Conservation (phyloP, 331 rosid species). For the Pyracantha coccinea region DNA sequence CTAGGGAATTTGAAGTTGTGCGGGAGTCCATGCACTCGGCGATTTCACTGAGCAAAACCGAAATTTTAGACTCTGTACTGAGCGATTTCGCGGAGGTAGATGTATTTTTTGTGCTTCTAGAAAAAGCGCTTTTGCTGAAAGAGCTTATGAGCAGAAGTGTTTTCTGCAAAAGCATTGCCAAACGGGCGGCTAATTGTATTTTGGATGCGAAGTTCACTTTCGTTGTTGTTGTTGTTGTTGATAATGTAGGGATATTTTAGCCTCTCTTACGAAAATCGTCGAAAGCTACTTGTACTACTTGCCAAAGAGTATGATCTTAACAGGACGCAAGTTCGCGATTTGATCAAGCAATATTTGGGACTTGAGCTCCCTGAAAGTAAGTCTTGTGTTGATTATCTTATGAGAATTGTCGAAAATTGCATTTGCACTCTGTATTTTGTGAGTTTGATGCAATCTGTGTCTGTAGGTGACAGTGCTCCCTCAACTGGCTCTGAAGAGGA, state of each 20-base stretch:
- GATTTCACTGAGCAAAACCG: constrained; percentile 65
- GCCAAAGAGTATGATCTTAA: constrained; percentile 86
- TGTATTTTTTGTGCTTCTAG: neutral
- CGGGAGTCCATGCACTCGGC: constrained; percentile 69
- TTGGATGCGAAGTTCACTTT: neutral
- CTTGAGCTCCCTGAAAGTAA: constrained; percentile 68
- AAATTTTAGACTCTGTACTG: constrained; percentile 62
- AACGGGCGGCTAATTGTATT: neutral
- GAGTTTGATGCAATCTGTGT: constrained; percentile 6
- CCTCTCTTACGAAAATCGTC: constrained; percentile 57
- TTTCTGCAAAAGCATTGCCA: too few relatives aligned
- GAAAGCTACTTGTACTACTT: constrained; percentile 53
- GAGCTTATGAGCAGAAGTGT: too few relatives aligned
- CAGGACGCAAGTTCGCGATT: constrained; percentile 61
- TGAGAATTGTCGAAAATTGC: neutral
- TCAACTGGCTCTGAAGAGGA: constrained; percentile 47
- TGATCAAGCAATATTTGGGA: constrained; percentile 81
- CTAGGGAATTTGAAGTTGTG: constrained; percentile 58
- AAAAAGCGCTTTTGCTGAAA: too few relatives aligned
- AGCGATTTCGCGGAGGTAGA: constrained; percentile 63
- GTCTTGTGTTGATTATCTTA: constrained; percentile 15
- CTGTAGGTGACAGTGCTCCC: constrained; percentile 41
- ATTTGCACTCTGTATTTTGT: neutral
- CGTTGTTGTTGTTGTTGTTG: neutral
- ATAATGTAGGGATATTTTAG: constrained; percentile 66